Base-by-base conservation (phyloP, 495 filamentous ascomycete genomes). In the Bombardia bombarda region DNA sequence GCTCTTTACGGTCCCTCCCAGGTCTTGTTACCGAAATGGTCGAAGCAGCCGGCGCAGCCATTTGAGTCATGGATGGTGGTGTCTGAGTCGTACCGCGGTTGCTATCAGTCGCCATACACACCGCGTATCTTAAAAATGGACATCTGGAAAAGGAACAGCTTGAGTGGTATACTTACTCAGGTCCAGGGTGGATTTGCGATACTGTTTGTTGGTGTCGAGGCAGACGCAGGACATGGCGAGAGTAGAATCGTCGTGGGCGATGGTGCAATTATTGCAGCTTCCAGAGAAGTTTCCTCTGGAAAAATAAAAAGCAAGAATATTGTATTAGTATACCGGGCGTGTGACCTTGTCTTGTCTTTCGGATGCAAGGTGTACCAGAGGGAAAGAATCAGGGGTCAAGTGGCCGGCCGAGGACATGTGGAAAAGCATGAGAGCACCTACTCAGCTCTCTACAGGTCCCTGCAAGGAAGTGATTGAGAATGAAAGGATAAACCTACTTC, bases 201-300 rank as follows among this genome's bases (percentile, higher is more conserved):
- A 7, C 19, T 36, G 25, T 0, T 21, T 4, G 5, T 38, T 16
- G 5, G 14, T 23, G 24, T 52, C 30, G 9, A 24, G 13, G 21
- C 52, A 55, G 18, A 10, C 9, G 18, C 52, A 55, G 24, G 26
- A 46, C 12, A 55, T 38, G 10, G 32, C 10, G 21, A 55, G 38
- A 28, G 34, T 40, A n/a, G 34, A 36, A 22, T 18, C 17, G 25
- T 30, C 18, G 28, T 34, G 19, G 28, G 4, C 3, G 30, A 49
- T 33, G 19, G n/a, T 24, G 33, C 52, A 55, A 25, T 49, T 18
- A 16, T 12, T 18, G 45, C 52, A 55, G n/a, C 25, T 40, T 1
- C 21, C 34, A n/a, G 52, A 49, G 38, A 52, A 55, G 23, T 34
- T 42, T 0, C 52, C 52, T 12, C 52, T 55, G 12, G n/a, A 14